Evolutionary conservation across 148 eudicot genomes (phyloP).

Genomic region (Rhododendron ferrugineum): DNA sequence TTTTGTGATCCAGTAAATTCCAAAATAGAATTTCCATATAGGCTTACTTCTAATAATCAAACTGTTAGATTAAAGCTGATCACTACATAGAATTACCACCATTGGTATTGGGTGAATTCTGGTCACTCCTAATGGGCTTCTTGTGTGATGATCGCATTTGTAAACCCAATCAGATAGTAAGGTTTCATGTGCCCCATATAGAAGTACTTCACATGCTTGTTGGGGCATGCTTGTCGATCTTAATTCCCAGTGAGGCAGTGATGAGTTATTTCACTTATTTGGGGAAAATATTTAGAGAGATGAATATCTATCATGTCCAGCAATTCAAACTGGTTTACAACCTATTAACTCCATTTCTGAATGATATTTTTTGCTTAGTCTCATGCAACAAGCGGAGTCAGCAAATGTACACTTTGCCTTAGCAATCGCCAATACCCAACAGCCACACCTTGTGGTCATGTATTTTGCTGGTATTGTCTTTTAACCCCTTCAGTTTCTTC

Average conservation of each 20-base stretch:
- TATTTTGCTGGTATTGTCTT: slow-evolving; percentile 84
- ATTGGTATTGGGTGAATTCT: not conserved
- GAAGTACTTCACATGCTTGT: not conserved
- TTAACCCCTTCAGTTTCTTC: not conserved
- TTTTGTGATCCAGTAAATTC: not conserved
- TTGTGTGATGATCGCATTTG: not conserved
- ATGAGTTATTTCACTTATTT: too few relatives aligned
- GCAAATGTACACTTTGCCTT: slow-evolving; percentile 96
- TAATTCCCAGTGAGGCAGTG: not conserved
- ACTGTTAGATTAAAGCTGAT: not conserved
- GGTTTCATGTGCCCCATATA: not conserved
- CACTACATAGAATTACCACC: not conserved
- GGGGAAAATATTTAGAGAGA: not conserved
- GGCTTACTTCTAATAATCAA: not conserved
- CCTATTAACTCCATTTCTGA: not conserved
- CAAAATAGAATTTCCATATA: not conserved
- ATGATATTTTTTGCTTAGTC: slow-evolving; percentile 16
- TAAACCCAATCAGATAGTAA: not conserved
- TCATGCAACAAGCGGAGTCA: slow-evolving; percentile 51
- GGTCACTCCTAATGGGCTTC: not conserved
- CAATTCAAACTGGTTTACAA: not conserved
- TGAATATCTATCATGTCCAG: not conserved
- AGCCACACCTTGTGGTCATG: slow-evolving; percentile 98
- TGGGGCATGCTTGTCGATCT: slow-evolving; percentile 1
- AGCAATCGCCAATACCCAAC: slow-evolving; percentile 91